Conservation (phyloP, 1,139 yeast genomes). For the Lizanozyma gosingica region DNA sequence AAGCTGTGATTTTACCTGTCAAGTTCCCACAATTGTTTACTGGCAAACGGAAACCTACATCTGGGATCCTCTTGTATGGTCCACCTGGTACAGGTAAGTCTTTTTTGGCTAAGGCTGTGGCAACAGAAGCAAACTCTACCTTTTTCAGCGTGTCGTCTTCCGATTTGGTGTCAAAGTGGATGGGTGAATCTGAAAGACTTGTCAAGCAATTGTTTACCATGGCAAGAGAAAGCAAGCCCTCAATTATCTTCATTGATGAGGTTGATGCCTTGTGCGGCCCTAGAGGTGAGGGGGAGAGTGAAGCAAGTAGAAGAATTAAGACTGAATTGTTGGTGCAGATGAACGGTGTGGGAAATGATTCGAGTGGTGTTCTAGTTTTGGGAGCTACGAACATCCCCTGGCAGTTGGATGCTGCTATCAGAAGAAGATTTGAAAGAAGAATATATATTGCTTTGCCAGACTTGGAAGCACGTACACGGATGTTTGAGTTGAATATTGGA, state of each 20-base stretch:
- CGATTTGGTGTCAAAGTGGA: constrained; percentile 94
- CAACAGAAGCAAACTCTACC: constrained; percentile 95
- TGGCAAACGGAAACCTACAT: constrained; percentile 88
- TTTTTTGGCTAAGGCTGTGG: constrained; percentile 93
- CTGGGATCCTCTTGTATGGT: constrained; percentile 88
- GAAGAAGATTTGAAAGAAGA: constrained; percentile 93
- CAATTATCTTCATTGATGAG: constrained; percentile 94
- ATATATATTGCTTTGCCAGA: constrained; percentile 95
- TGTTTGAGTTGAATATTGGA: constrained; percentile 94
- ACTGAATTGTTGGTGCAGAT: constrained; percentile 94
- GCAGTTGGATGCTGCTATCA: constrained; percentile 96
- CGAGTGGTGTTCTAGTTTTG: constrained; percentile 83
- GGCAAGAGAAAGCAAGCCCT: constrained; percentile 95
- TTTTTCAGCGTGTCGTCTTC: constrained; percentile 93
- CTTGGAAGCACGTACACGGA: constrained; percentile 76
- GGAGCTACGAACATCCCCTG: constrained; percentile 99
- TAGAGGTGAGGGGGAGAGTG: constrained; percentile 96
- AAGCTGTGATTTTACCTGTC: constrained; percentile 93
- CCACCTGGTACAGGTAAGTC: constrained; percentile 99
- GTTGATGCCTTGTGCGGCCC: constrained; percentile 98
- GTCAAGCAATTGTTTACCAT: constrained; percentile 89
- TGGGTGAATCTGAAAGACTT: constrained; percentile 96
- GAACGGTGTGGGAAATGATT: constrained; percentile 98
- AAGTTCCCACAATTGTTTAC: constrained; percentile 90
- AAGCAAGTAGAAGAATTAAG: constrained; percentile 91